Evolutionary conservation across 1,139 yeast species (phyloP), one percentile per base, ranked within the genome.

Genomic region (Candida tropicalis): DNA sequence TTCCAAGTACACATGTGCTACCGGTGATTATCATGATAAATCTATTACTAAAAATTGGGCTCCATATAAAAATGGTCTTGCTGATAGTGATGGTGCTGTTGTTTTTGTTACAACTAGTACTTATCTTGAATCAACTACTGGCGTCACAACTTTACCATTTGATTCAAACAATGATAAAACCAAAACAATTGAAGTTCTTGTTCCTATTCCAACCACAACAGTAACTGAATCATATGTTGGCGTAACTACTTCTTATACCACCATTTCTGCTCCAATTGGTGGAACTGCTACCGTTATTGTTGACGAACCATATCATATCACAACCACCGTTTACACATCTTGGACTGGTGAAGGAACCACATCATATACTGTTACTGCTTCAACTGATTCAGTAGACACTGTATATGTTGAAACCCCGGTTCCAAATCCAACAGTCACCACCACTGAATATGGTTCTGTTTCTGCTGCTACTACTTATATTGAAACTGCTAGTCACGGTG

Each of bases 221-320:
- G 29, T 46, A 1, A 49, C 58, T 10, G 43, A 52, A 41, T 42
- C 51, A n/a, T 45, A 42, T 7, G 40, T 52, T 6, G 58, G 57
- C 0, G 26, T 44, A 1, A 17, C 12, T 3, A 48, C 54, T 7
- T 35, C 54, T 8, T 25, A 42, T 3, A 46, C 28, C 4, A 54
- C 57, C 1, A 20, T 37, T 2, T 39, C 54, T 9, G 43, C 42
- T 8, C 23, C 46, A 4, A 39, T 48, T 16, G 53, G 52, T 28
- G 54, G 48, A 8, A 56, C 57, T 13, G 62, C 47, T 10, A 50
- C 59, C 8, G 58, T 59, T 18, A 40, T 52, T 6, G 45, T 50
- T 11, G 53, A 48, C 12, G 46, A 47, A 3, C 63, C 63, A 15
- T 41, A 35, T 35, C 39, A 39, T 18, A 35, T 44, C 7, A 47